Evolutionary conservation across 257 asterid species (phyloP).

Genomic region (Echites panduratus): DNA sequence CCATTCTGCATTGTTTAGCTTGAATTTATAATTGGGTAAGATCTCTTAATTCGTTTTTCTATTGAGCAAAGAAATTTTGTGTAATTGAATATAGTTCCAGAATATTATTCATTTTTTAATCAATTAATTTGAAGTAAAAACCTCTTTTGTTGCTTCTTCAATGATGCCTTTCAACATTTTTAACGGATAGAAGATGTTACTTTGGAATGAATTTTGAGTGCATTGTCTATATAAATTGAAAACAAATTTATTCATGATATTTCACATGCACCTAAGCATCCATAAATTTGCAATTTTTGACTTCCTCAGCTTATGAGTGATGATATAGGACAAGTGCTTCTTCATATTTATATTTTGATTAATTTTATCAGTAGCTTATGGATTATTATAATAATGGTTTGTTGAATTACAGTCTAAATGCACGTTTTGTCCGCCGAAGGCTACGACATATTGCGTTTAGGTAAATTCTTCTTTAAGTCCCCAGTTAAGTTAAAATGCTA

Average conservation of each 20-base stretch:
- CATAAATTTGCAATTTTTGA: not conserved
- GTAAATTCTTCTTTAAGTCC: conserved; percentile 49
- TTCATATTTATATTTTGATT: not conserved
- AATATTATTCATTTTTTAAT: not conserved
- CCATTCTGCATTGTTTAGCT: not conserved
- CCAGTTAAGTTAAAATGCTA: not conserved
- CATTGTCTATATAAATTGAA: not conserved
- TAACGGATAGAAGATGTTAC: not conserved
- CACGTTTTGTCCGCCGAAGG: conserved; percentile 83
- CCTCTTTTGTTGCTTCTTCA: not conserved
- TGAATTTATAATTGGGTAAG: not conserved
- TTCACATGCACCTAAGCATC: not conserved
- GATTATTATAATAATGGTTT: conserved; percentile 6
- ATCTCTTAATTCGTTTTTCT: not conserved
- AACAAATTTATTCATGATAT: not conserved
- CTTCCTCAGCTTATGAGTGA: not conserved
- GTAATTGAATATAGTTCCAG: not conserved
- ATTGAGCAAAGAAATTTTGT: not conserved
- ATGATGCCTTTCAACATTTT: not conserved
- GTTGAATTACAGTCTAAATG: conserved; percentile 60
- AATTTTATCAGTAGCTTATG: conserved; percentile 3
- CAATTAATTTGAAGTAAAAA: not conserved
- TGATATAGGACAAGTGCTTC: not conserved
- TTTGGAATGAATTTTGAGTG: not conserved
- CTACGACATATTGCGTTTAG: conserved; percentile 80